phyloP scores from a whole-genome alignment of 768 basidiomycete species.

The Collybia sp. region DNA sequence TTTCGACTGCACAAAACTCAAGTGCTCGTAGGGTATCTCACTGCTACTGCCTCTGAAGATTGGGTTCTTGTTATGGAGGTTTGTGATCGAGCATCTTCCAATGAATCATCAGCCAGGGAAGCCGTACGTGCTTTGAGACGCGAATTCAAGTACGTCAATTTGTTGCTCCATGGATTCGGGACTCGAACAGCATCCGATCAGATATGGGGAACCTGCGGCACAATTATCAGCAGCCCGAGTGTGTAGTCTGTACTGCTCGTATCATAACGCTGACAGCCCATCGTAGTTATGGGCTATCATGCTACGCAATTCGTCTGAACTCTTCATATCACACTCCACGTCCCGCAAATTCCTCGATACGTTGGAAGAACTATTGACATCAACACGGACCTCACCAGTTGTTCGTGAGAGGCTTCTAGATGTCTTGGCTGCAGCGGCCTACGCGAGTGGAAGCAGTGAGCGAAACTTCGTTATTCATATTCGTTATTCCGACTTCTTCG shows the following conservation, averaged over 20 bases:
- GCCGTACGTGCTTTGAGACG: conserved; percentile 76
- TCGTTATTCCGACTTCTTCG: background rate
- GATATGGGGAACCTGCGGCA: conserved; percentile 70
- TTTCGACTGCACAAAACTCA: conserved; percentile 13
- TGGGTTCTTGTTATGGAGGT: conserved; percentile 81
- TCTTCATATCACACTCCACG: conserved; percentile 66
- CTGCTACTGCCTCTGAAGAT: conserved; percentile 77
- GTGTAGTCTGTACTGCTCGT: conserved; percentile 16
- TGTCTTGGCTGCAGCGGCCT: conserved; percentile 80
- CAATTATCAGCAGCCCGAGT: conserved; percentile 77
- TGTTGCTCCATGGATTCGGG: conserved; percentile 1
- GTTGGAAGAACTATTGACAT: conserved; percentile 67
- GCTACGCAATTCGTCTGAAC: conserved; percentile 73
- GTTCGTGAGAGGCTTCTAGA: conserved; percentile 77
- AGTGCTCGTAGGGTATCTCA: conserved; percentile 53
- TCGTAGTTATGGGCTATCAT: conserved; percentile 84
- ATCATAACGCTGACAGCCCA: conserved; percentile 2
- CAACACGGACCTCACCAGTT: conserved; percentile 66
- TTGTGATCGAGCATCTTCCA: conserved; percentile 76
- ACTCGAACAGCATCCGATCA: conserved; percentile 19
- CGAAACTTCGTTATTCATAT: conserved; percentile 1
- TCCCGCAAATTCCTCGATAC: conserved; percentile 77
- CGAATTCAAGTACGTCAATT: conserved; percentile 70
- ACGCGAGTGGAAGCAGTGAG: conserved; percentile 49
- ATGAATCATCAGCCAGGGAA: conserved; percentile 74